phyloP scores from a whole-genome alignment of 352 stramenopile species.

The Phytophthora constricta region DNA sequence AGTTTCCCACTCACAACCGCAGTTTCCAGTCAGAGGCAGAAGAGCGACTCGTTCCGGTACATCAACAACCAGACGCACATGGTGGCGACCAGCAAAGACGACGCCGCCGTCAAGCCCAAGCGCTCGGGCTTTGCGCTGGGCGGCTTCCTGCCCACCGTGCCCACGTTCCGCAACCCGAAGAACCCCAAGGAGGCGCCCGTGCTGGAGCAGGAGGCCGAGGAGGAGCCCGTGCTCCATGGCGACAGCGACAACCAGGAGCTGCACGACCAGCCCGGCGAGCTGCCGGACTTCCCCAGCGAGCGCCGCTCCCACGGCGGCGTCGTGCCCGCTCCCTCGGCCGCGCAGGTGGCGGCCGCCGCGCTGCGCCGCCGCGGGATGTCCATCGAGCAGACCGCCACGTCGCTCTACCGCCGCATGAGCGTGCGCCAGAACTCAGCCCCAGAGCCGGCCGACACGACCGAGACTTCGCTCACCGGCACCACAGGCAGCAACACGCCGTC shows the following conservation, averaged over 20 bases:
- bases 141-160: constrained; percentile 69
- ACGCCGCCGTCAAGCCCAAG: constrained; percentile 53
- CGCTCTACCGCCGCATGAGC: constrained; percentile 61
- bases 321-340: constrained; percentile 36
- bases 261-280: constrained; percentile 46
- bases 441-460: constrained; percentile 24
- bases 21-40: constrained; percentile 29
- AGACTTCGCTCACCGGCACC: constrained; percentile 41
- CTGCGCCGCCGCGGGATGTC: constrained; percentile 56
- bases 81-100: constrained; percentile 52
- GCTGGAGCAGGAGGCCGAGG: constrained; percentile 31
- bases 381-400: constrained; percentile 61
- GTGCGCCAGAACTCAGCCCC: constrained; percentile 51
- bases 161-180: constrained; percentile 56
- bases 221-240: constrained; percentile 34
- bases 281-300: constrained; percentile 53
- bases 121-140: constrained; percentile 52
- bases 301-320: constrained; percentile 56
- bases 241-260: constrained; percentile 45
- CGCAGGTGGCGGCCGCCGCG: constrained; percentile 31
- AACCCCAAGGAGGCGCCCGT: constrained; percentile 30
- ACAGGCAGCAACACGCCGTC: constrained; percentile 23
- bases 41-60: constrained; percentile 13
- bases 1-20: constrained; percentile 27
- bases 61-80: constrained; percentile 25